Evolutionary conservation across 225 moss, liverwort and hornwort genomes (phyloP).

Genomic region (Antitrichia curtipendula): DNA sequence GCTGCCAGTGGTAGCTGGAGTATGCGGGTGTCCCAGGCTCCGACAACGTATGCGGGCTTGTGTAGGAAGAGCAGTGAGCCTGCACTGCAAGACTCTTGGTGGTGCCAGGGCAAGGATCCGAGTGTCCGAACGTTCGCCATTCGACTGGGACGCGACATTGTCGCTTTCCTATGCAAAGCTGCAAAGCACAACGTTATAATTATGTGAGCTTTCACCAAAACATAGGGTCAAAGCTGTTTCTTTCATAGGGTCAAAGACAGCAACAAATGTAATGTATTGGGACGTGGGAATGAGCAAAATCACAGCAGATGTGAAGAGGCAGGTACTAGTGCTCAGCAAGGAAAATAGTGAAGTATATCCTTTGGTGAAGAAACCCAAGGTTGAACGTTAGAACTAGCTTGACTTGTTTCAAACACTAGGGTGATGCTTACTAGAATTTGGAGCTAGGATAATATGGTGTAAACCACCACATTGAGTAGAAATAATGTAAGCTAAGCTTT

Average conservation of each 20-base stretch:
- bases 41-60: not conserved
- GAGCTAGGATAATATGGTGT: not conserved
- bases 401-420: not conserved
- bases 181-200: not conserved
- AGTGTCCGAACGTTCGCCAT: conserved; percentile 32
- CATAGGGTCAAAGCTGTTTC: too few relatives aligned
- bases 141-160: conserved; percentile 41
- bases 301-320: not conserved
- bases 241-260: not conserved
- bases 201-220: not conserved
- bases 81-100: conserved; percentile 62
- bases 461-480: not conserved
- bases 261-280: not conserved
- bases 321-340: not conserved
- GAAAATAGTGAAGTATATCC: not conserved
- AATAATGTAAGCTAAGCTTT: not conserved
- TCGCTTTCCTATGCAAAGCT: conserved; percentile 64
- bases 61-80: conserved; percentile 36
- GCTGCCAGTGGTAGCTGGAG: conserved; percentile 33
- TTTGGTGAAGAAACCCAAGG: not conserved
- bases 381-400: not conserved
- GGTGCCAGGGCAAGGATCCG: conserved; percentile 63
- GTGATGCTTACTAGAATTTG: not conserved
- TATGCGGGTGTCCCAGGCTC: conserved; percentile 6
- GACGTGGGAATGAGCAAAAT: not conserved